Conservation (phyloP, 345 rosid species). For the Pistacia integerrima region DNA sequence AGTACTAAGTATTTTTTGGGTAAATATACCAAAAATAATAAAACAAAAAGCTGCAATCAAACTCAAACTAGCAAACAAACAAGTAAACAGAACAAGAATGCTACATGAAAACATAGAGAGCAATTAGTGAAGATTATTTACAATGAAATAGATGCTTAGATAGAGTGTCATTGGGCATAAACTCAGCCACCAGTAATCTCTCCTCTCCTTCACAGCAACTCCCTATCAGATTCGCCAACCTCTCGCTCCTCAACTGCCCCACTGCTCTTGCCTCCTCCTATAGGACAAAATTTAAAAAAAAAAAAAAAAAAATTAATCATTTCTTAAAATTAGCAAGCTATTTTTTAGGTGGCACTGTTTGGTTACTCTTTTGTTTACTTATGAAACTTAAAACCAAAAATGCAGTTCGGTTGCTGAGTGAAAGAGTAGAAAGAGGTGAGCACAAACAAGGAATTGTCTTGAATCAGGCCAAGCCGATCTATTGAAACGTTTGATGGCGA, state of each 20-base stretch:
- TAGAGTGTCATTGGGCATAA: slow-evolving; percentile 85
- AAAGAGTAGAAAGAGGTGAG: slow-evolving; percentile 1
- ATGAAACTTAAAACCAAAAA: neutral
- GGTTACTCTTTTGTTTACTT: neutral
- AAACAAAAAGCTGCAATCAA: neutral
- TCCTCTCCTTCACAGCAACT: slow-evolving; percentile 85
- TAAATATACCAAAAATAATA: too few species aligned
- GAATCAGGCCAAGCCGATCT: slow-evolving; percentile 86
- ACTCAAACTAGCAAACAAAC: slow-evolving; percentile 13
- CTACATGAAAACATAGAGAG: neutral
- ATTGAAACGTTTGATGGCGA: slow-evolving; percentile 78
- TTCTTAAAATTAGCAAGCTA: neutral
- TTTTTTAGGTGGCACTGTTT: neutral
- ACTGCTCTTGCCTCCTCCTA: slow-evolving; percentile 85
- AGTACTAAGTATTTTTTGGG: neutral
- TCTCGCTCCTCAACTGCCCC: slow-evolving; percentile 70
- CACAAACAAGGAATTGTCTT: slow-evolving; percentile 72
- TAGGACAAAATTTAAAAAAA: neutral
- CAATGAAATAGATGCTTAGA: slow-evolving; percentile 91
- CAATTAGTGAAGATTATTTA: slow-evolving; percentile 20
- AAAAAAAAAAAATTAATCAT: neutral
- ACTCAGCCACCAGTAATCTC: slow-evolving; percentile 82
- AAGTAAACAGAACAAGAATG: slow-evolving; percentile 3
- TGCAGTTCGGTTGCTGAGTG: neutral
- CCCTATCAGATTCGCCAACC: slow-evolving; percentile 74